Conservation (phyloP, 371 early-diverging fungal species). For the Choanephora cucurbitarum region DNA sequence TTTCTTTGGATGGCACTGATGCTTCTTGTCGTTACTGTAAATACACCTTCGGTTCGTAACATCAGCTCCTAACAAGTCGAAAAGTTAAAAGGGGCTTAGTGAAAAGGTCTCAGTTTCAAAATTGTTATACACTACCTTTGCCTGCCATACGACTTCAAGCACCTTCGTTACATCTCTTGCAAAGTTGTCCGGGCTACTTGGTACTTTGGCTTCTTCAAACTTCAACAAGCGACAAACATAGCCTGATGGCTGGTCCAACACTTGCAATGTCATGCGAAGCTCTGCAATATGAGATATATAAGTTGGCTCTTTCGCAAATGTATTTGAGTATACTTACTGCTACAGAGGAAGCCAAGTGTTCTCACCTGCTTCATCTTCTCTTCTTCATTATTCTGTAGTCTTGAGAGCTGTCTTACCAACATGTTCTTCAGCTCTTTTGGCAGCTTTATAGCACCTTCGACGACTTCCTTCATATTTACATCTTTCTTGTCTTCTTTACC, state of each 20-base stretch:
- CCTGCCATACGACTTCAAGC: not conserved
- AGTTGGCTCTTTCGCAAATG: not conserved
- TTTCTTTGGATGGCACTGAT: too few relatives aligned
- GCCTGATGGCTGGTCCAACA: not conserved
- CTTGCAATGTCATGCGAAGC: not conserved
- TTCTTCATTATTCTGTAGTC: not conserved
- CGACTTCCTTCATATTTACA: not conserved
- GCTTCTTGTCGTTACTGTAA: too few relatives aligned
- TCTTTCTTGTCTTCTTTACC: not conserved
- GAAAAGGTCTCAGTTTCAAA: too few relatives aligned
- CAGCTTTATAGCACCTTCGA: not conserved
- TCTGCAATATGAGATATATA: not conserved
- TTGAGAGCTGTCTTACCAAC: not conserved
- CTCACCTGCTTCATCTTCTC: not conserved
- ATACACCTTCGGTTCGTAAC: too few relatives aligned
- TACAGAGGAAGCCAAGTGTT: not conserved
- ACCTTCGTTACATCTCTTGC: not conserved
- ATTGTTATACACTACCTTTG: not conserved
- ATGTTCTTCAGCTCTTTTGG: not conserved
- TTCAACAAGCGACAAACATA: not conserved
- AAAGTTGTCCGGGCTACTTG: not conserved
- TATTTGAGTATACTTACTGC: not conserved
- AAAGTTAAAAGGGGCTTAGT: too few relatives aligned
- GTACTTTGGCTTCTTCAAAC: not conserved
- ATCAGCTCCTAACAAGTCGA: too few relatives aligned